phyloP scores from a whole-genome alignment of 2,329 filamentous ascomycete genomes.

The Aureobasidium sp. region DNA sequence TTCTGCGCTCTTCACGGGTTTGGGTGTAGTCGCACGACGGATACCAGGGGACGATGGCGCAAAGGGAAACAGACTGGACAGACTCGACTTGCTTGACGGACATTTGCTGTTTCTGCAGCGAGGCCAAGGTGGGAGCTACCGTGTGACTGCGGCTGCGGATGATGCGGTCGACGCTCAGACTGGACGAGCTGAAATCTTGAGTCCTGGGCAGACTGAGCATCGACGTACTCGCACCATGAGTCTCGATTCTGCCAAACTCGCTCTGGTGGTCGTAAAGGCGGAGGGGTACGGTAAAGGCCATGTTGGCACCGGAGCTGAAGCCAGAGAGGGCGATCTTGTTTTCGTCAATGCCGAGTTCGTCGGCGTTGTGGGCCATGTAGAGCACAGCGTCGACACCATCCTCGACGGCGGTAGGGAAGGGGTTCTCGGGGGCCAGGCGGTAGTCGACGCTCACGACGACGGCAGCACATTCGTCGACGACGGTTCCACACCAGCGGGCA shows the following conservation, averaged over 20 bases:
- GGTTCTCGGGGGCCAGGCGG: constrained; percentile 51
- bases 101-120: constrained; percentile 9
- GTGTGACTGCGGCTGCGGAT: constrained; percentile 15
- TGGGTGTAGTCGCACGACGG: constrained; percentile 55
- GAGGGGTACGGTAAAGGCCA: constrained; percentile 54
- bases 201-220: constrained; percentile 15
- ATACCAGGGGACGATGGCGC: constrained; percentile 54
- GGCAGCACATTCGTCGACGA: constrained; percentile 48
- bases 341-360: constrained; percentile 49
- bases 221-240: constrained; percentile 8
- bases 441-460: constrained; percentile 56
- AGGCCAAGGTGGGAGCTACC: neutral
- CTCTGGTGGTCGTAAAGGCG: constrained; percentile 44
- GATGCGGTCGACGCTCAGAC: constrained; percentile 17
- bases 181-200: constrained; percentile 16
- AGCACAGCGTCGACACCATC: constrained; percentile 55
- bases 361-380: constrained; percentile 48
- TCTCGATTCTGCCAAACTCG: constrained; percentile 21
- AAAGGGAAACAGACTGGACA: constrained; percentile 35
- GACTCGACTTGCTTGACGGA: constrained; percentile 4
- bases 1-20: constrained; percentile 50
- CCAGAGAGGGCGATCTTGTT: constrained; percentile 51
- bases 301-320: constrained; percentile 56
- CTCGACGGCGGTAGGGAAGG: constrained; percentile 56
- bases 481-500: constrained; percentile 49